Base-by-base conservation (phyloP, 23 red algal genomes). In the Gracilaria domingensis region DNA sequence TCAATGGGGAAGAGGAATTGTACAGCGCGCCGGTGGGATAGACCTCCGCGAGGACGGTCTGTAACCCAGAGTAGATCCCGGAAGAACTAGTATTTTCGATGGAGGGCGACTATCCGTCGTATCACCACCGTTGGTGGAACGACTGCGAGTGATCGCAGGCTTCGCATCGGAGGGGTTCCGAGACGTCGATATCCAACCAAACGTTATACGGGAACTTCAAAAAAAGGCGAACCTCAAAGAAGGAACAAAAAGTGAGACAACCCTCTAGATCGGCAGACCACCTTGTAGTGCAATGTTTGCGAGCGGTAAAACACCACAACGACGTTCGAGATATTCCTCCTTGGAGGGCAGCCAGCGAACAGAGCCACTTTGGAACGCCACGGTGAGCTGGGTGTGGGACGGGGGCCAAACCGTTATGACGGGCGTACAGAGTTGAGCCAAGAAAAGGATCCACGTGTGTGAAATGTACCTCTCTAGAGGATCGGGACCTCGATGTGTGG, bases 211-310 rank as follows among this genome's bases (percentile, higher is more conserved):
- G 62, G 62, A 30, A 2, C 33, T 18, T 42, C 34, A 17, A 73
- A 44, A 73, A 12, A 18, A 73, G 16, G 44, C 67, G 20, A 73
- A 44, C 67, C 35, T 73, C 67, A 42, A 73, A 44, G 30, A 40
- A 18, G 67, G 21, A 42, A 42, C 17, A 24, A 40, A 11, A 73
- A 4, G 20, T 23, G 12, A 9, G 35, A 30, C 3, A 30, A 62
- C 59, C 59, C 24, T 73, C 34, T 73, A 73, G 24, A 35, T 73
- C 30, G 20, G 38, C 36, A 73, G 67, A 73, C 36, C 67, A 73
- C 34, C 44, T 73, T 73, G 67, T 40, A 73, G 67, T 73, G 67
- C 35, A 73, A 73, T 73, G 34, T 35, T 35, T 21, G 4, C 1
- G 14, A 73, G 33, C 4, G 21, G 67, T 4, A 73, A 44, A 23